Evolutionary conservation across 108 stramenopile species (phyloP).

Genomic region (Licmophora abbreviata): DNA sequence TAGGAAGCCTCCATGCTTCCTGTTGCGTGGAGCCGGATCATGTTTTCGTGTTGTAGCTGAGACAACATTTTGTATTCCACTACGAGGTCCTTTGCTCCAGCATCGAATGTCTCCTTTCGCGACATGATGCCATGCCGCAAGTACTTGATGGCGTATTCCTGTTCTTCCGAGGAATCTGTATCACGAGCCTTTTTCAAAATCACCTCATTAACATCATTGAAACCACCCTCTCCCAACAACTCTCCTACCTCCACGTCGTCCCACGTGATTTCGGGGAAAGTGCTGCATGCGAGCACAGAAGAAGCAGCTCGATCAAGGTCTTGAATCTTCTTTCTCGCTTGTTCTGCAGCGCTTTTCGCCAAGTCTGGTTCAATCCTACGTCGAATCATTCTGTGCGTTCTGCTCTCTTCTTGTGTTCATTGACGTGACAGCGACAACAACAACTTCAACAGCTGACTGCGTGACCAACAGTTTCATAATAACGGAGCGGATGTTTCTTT

Average conservation of each 20-base stretch:
- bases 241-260: constrained; percentile 6
- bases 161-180: background rate
- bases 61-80: constrained; percentile 19
- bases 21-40: constrained; percentile 21
- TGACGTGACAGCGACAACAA: too few relatives aligned
- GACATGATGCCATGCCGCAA: constrained; percentile 1
- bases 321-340: too few relatives aligned
- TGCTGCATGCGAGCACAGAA: too few relatives aligned
- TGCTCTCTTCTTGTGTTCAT: too few relatives aligned
- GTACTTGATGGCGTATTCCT: constrained; percentile 7
- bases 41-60: constrained; percentile 23
- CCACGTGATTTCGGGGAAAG: too few relatives aligned
- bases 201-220: constrained; percentile 9
- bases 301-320: too few relatives aligned
- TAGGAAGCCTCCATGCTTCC: constrained; percentile 1
- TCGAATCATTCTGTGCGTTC: too few relatives aligned
- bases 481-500: too few relatives aligned
- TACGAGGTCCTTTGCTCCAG: constrained; percentile 22
- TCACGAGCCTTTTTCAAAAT: background rate
- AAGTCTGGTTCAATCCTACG: too few relatives aligned
- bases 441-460: too few relatives aligned
- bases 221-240: constrained; percentile 4
- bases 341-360: too few relatives aligned
- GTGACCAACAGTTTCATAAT: too few relatives aligned
- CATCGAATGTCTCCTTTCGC: constrained; percentile 3